phyloP scores from a whole-genome alignment of 441 rosid genomes.

The Erysimum cheiri region DNA sequence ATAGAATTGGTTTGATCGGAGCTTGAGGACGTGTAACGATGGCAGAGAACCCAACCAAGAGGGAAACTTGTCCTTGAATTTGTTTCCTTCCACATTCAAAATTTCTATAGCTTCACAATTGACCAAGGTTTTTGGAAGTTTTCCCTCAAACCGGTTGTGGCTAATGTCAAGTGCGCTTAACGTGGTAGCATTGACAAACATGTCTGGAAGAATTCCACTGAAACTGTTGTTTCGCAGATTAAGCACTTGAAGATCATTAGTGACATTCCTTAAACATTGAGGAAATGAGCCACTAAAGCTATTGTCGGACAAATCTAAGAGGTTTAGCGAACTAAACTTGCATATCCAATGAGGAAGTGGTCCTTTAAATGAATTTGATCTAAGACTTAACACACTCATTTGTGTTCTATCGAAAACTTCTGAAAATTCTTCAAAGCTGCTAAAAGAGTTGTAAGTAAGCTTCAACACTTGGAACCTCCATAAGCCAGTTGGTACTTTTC shows the following conservation, averaged over 20 bases:
- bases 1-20: neutral
- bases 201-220: neutral
- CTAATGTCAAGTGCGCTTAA: neutral
- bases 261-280: neutral
- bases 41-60: neutral
- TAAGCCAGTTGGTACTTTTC: too few relatives aligned
- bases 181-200: neutral
- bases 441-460: neutral
- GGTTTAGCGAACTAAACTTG: rapidly evolving
- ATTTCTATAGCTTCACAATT: neutral
- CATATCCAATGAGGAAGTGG: neutral
- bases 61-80: neutral
- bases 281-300: neutral
- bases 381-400: rapidly evolving
- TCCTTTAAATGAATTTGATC: neutral
- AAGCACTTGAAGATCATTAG: too few relatives aligned
- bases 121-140: neutral
- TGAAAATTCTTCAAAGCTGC: neutral
- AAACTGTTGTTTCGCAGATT: neutral
- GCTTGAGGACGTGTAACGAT: neutral
- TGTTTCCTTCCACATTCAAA: neutral
- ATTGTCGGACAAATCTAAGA: neutral
- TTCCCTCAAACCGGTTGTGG: neutral
- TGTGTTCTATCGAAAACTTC: neutral
- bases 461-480: too few relatives aligned